Evolutionary conservation across 805 yeast species (phyloP).

Genomic region (Pichia sporocuriosa): DNA sequence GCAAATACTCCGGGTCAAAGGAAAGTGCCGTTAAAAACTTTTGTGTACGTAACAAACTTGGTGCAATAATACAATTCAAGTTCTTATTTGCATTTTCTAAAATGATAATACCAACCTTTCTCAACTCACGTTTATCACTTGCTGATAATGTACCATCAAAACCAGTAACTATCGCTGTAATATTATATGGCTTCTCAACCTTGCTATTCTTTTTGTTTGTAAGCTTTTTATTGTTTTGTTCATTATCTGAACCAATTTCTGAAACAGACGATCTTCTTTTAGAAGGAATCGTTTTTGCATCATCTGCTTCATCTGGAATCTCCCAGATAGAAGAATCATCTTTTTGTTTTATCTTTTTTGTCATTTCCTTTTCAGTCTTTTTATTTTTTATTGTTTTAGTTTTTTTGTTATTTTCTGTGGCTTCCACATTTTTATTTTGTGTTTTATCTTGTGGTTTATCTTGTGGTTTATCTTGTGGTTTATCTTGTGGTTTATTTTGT

Average conservation of each 20-base stretch:
- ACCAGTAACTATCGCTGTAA: slow-evolving; percentile 57
- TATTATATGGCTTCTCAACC: slow-evolving; percentile 34
- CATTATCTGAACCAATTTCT: not conserved
- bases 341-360: not conserved
- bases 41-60: slow-evolving; percentile 76
- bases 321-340: not conserved
- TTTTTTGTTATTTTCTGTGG: too few species aligned
- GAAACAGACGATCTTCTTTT: slow-evolving; percentile 1
- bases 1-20: slow-evolving; percentile 41
- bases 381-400: too few species aligned
- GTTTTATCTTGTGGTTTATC: too few species aligned
- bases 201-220: slow-evolving; percentile 17
- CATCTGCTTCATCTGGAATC: not conserved
- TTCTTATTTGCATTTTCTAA: slow-evolving; percentile 33
- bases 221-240: not conserved
- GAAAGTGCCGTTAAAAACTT: slow-evolving; percentile 73
- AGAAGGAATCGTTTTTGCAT: not conserved
- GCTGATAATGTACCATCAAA: slow-evolving; percentile 44
- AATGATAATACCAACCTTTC: slow-evolving; percentile 52
- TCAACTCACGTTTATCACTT: slow-evolving; percentile 37
- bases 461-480: too few species aligned
- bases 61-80: slow-evolving; percentile 58
- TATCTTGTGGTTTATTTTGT: too few species aligned
- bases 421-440: too few species aligned
- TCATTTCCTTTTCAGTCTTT: not conserved